Base-by-base conservation (phyloP, 306 rosid species). In the Canavalia ensiformis region DNA sequence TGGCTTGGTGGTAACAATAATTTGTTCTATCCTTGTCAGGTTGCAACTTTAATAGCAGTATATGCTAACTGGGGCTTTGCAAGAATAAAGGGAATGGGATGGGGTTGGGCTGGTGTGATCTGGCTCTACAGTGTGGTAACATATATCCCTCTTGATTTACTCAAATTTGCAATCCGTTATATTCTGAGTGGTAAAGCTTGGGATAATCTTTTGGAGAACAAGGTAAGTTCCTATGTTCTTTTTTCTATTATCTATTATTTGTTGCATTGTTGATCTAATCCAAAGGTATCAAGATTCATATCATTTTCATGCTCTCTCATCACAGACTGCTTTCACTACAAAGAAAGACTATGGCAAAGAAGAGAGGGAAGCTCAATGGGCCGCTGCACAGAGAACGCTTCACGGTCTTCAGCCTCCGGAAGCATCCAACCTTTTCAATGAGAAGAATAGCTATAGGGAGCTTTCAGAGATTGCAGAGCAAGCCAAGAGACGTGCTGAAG, bases 51-150 rank as follows among this genome's bases (percentile, higher is more conserved):
- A 35, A 81, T 95, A 85, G 93, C 99, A n/a, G 99, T 95, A 33
- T 93, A 95, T 87, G 98, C 98, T 30, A 56, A 85, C 34, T 91
- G 97, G 97, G 84, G 35, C 11, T 95, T 95, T 58, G 97, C 99
- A n/a, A 88, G 90, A 64, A 95, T 93, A 10, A 28, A 90, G 39
- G 99, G 98, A 74, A 52, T 71, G 69, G 99, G 99, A 76, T 95
- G 98, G 99, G 97, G 99, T 44, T 95, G 99, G 99, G 99, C 99
- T 58, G 99, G 97, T 77, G 94, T 91, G 5, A 88, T 95, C 80
- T 95, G 99, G 99, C 76, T 95, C 1, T 95, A 87, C 59, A 95
- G 92, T 78, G 8, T 93, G 57, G 91, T 91, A 49, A 95, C 99
- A 33, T 95, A 95, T 54, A 0, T 91, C 76, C 99, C 99, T 88